Evolutionary conservation across 805 yeast genomes (phyloP), one percentile per base, ranked within the genome.

Genomic region (Metschnikowia lochheadii): DNA sequence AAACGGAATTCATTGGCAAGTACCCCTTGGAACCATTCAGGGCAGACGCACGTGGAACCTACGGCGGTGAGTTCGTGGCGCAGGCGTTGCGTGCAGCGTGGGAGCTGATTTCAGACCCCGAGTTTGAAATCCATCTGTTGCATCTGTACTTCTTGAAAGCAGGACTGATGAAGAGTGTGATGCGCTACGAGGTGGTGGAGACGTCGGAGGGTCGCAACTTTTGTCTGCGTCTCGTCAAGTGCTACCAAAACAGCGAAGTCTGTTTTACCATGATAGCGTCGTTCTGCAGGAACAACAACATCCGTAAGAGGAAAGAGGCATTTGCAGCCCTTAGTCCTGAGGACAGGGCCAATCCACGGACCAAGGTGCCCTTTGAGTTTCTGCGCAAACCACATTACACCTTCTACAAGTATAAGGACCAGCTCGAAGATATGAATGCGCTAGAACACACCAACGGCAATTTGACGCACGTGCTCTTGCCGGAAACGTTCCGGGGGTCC

Each of bases 61-160:
- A 62, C 40, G 70, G 70, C 3, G 70, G 69, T 3, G 70, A 66
- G 49, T 55, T 63, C 35, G 57, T 63, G 11, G 52, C 58, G 17
- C 69, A 65, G 49, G 57, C 57, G n/a, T 43, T 66, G 18, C 40
- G 58, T 23, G 70, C 68, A 0, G 67, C 67, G 3, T 64, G 67
- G 67, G 64, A 54, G 32, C 58, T 66, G 23, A 57, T 66, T 4
- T 46, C 47, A 3, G 66, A 56, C 37, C 44, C 52, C n/a, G 63
- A 56, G 7, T 56, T 62, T 40, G 54, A 60, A 39, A 62, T 67
- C 18, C 63, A 66, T 46, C 60, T 64, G n/a, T 53, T 65, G 36
- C 70, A 66, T 48, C 51, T 58, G 20, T 64, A 64, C 55, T 66
- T 66, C 46, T 52, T 66, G 44, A 61, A 60, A 43, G 69, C 69